Evolutionary conservation across 2,329 filamentous ascomycete genomes (phyloP).

Genomic region (Xylariaceae sp.): DNA sequence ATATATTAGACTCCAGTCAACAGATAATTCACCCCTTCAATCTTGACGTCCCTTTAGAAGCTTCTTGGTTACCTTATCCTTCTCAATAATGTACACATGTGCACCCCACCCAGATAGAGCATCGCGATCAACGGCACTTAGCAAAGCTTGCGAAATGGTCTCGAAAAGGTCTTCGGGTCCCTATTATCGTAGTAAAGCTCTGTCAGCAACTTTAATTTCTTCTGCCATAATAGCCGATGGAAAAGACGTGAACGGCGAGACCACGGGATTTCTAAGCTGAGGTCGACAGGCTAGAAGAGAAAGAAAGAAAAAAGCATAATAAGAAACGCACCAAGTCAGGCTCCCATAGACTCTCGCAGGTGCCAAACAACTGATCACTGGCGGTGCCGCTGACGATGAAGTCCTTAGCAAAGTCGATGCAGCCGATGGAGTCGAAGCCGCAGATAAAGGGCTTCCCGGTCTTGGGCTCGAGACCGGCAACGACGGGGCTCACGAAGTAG

Average conservation of each 20-base stretch:
- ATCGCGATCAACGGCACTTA: conserved; percentile 95
- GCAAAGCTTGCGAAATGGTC: conserved; percentile 91
- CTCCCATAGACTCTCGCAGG: conserved; percentile 97
- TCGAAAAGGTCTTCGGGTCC: conserved; percentile 94
- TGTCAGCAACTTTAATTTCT: neutral
- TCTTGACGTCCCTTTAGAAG: conserved; percentile 98
- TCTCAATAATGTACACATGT: conserved; percentile 99
- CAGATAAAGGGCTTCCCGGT: conserved; percentile 96
- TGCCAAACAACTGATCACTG: conserved; percentile 96
- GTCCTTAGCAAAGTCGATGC: conserved; percentile 99
- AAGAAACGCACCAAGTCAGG: conserved; percentile 77
- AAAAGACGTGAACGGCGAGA: neutral
- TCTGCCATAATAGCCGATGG: conserved; percentile 3
- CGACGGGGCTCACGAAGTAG: conserved; percentile 91
- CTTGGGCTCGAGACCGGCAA: conserved; percentile 92
- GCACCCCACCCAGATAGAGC: conserved; percentile 97
- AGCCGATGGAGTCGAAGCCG: conserved; percentile 97
- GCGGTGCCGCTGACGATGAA: conserved; percentile 98
- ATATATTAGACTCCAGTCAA: conserved; percentile 2
- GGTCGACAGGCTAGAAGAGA: neutral
- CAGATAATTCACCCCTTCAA: conserved; percentile 38
- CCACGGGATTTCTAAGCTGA: neutral
- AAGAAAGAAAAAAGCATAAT: neutral
- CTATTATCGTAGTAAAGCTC: conserved; percentile 37
- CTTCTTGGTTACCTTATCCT: conserved; percentile 99